Base-by-base conservation (phyloP, 805 yeast genomes). In the Saturnispora diversa region DNA sequence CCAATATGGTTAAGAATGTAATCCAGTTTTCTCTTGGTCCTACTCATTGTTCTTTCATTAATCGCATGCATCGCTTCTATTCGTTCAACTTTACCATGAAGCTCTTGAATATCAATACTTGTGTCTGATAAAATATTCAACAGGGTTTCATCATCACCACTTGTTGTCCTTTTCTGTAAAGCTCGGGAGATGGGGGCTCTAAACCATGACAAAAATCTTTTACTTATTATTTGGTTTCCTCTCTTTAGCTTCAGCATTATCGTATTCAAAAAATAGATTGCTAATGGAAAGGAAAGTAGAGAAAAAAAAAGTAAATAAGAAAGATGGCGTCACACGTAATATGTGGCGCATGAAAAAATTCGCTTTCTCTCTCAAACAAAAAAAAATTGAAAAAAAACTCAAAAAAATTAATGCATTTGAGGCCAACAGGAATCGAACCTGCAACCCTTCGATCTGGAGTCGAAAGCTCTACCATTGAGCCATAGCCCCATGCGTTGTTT, bases 391-490 rank as follows among this genome's bases (percentile, higher is more conserved):
- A 33, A 28, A 19, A 5, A 2, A n/a, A 13, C 5, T 9, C n/a
- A 16, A 31, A 30, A 37, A 31, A 37, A 16, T 12, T n/a, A 28
- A 13, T 5, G n/a, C 29, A 27, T 30, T 44, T 46, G 50, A 46
- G 50, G 50, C 50, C 47, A 44, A 46, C 50, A 46, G 50, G 50
- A 44, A 46, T 46, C 50, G 50, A 46, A 46, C 50, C 50, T 46
- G 50, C 50, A 44, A 46, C 50, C 50, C 36, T 46, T 46, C 45
- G 50, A 47, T 45, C 74, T 75, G 81, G 81, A 75, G 77, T 75
- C 81, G 76, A 75, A 75, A 73, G 80, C 81, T 75, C 81, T 75
- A 75, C 81, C 81, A 75, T 75, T 75, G 81, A 75, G 81, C 81
- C 80, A 74, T 77, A 75, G 77, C 79, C 69, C 74, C 77, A 65